Evolutionary conservation across 2,329 filamentous ascomycete genomes (phyloP).

Genomic region (Penicillium sp.): DNA sequence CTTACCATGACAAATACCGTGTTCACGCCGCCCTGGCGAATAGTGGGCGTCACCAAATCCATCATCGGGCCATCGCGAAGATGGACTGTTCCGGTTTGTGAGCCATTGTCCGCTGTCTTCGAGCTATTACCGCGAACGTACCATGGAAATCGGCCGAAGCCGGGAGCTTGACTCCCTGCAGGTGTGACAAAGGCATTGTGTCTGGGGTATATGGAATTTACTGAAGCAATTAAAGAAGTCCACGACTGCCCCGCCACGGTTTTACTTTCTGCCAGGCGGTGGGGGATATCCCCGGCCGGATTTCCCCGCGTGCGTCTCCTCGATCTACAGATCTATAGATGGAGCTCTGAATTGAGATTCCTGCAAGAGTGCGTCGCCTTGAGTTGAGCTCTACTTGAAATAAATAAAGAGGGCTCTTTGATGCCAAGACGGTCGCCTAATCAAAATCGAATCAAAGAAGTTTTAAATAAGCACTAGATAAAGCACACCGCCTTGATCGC

Average conservation of each 20-base stretch:
- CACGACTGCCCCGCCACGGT: conserved; percentile 25
- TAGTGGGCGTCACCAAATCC: conserved; percentile 55
- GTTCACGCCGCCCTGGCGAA: conserved; percentile 63
- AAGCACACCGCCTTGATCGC: background rate
- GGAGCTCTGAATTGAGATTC: background rate
- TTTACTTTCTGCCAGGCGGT: conserved; percentile 30
- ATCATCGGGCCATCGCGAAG: conserved; percentile 65
- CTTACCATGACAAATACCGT: conserved; percentile 57
- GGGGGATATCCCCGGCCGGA: conserved; percentile 9
- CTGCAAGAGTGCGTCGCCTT: background rate
- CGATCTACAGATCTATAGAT: background rate
- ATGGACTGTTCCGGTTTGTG: conserved; percentile 52
- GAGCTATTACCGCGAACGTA: conserved; percentile 21
- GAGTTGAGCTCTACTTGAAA: background rate
- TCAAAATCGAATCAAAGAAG: too few relatives aligned
- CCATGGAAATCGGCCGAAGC: conserved; percentile 64
- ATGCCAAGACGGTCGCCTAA: background rate
- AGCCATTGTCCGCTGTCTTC: background rate
- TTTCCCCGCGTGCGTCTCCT: conserved; percentile 6
- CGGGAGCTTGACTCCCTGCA: conserved; percentile 52
- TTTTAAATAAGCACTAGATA: background rate
- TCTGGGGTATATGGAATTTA: conserved; percentile 3
- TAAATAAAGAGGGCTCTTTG: background rate
- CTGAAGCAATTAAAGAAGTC: conserved; percentile 1
- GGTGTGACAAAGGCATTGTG: conserved; percentile 34